Evolutionary conservation across 2,329 filamentous ascomycete species (phyloP).

Genomic region (Neocucurbitaria cava): DNA sequence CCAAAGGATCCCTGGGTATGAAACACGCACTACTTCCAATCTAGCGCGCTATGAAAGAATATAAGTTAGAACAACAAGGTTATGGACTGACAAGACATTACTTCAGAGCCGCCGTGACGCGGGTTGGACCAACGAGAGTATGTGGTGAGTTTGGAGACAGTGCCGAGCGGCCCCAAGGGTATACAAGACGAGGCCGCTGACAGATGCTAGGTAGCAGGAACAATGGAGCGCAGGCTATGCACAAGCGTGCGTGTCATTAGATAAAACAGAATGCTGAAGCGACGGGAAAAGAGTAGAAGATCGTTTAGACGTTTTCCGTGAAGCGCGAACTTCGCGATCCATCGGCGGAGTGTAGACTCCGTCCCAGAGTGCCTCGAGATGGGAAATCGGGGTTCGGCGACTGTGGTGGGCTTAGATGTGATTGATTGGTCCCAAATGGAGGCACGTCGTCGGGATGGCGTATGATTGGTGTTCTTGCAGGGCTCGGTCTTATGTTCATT

Average conservation of each 20-base stretch:
- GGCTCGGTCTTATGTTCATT: slow-evolving; percentile 58
- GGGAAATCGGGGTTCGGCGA: slow-evolving; percentile 44
- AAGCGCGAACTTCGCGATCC: slow-evolving; percentile 56
- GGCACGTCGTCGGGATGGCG: slow-evolving; percentile 51
- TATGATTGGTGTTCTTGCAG: slow-evolving; percentile 67
- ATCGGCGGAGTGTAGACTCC: slow-evolving; percentile 55
- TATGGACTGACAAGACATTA: slow-evolving; percentile 30
- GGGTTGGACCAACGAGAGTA: slow-evolving; percentile 27
- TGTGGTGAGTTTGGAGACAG: slow-evolving; percentile 17
- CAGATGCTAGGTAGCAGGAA: slow-evolving; percentile 10
- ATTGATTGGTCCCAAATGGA: slow-evolving; percentile 28
- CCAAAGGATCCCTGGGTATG: slow-evolving; percentile 18
- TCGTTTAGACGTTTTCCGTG: slow-evolving; percentile 54
- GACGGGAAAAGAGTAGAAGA: slow-evolving; percentile 30
- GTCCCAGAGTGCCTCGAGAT: slow-evolving; percentile 45
- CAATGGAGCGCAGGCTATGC: slow-evolving; percentile 24
- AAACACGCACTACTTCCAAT: slow-evolving; percentile 20
- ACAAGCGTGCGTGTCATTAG: slow-evolving; percentile 36
- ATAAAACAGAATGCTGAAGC: slow-evolving; percentile 25
- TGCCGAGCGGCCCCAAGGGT: slow-evolving; percentile 18
- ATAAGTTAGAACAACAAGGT: slow-evolving; percentile 4
- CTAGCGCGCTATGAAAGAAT: slow-evolving; percentile 21
- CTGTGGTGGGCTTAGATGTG: slow-evolving; percentile 47
- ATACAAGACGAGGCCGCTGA: slow-evolving; percentile 26
- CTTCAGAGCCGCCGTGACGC: slow-evolving; percentile 14